Conservation (phyloP, 1,284 basidiomycete species). For the Heliocybe sulcata region DNA sequence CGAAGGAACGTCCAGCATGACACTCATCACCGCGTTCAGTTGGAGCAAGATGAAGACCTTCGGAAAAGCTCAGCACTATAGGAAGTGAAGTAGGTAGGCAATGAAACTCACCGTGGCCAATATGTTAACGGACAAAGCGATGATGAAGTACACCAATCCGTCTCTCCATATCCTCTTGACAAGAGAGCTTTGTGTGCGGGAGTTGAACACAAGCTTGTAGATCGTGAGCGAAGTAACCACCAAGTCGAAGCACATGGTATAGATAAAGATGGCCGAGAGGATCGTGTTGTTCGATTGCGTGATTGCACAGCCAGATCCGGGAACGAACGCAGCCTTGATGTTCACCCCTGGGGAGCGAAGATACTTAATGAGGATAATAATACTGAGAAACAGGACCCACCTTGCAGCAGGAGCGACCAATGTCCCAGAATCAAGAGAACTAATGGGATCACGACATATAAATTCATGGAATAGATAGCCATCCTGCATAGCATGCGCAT, state of each 20-base stretch:
- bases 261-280: conserved; percentile 13
- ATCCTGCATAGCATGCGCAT: conserved; percentile 34
- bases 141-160: conserved; percentile 65
- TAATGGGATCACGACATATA: conserved; percentile 48
- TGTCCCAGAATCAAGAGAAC: conserved; percentile 61
- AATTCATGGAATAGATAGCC: conserved; percentile 61
- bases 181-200: conserved; percentile 31
- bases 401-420: conserved; percentile 71
- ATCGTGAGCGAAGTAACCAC: conserved; percentile 21
- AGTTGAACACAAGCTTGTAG: background rate
- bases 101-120: background rate
- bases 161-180: conserved; percentile 62
- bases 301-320: conserved; percentile 15
- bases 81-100: conserved; percentile 2
- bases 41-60: conserved; percentile 64
- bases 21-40: conserved; percentile 67
- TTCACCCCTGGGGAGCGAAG: conserved; percentile 3
- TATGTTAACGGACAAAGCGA: conserved; percentile 46
- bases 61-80: conserved; percentile 59
- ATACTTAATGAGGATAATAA: background rate
- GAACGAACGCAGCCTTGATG: conserved; percentile 13
- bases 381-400: conserved; percentile 21
- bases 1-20: conserved; percentile 69
- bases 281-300: conserved; percentile 18
- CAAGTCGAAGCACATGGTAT: conserved; percentile 20